These are phyloP conservation scores for Nicotiana attenuata DNA, from an alignment of 257 asterid species.

Conservation along the genomic window DNA sequence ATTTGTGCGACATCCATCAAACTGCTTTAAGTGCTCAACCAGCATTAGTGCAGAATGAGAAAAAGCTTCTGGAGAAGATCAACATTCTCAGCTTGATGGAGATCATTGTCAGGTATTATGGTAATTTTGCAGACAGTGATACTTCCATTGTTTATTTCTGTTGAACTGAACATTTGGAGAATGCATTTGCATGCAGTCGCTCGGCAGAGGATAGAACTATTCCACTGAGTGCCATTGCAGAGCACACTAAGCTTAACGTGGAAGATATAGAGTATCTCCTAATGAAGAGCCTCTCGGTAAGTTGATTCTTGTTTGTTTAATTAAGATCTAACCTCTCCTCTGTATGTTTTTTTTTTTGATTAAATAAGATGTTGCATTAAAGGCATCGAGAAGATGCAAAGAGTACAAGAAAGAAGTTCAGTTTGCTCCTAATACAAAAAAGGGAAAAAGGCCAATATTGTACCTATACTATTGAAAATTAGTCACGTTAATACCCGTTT, in stretches of 20 bases:
- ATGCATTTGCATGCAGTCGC: conserved; percentile 53
- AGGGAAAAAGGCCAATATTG: too few species aligned
- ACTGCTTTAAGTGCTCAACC: conserved; percentile 84
- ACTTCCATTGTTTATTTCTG: conserved; percentile 2
- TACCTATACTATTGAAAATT: too few species aligned
- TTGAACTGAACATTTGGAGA: not conserved
- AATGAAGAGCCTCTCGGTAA: conserved; percentile 98
- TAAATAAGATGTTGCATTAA: too few species aligned
- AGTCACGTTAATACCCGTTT: too few species aligned
- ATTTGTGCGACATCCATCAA: conserved; percentile 70
- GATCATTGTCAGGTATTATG: conserved; percentile 71
- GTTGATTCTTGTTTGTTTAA: conserved; percentile 23
- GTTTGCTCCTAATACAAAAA: too few species aligned
- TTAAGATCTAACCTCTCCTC: not conserved
- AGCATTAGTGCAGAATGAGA: conserved; percentile 87
- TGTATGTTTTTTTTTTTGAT: not conserved
- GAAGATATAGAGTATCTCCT: conserved; percentile 94
- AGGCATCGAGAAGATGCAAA: too few species aligned
- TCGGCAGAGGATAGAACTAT: conserved; percentile 92
- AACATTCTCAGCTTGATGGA: conserved; percentile 98
- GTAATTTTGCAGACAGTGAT: not conserved
- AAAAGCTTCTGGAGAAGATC: conserved; percentile 86
- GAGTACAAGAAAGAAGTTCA: too few species aligned
- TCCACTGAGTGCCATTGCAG: conserved; percentile 71
- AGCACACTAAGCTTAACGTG: conserved; percentile 71